A percentile compares a stretch with the other conserved stretches of the same genome.
Evolutionary conservation across 129 eudicot genomes (phyloP).

Genomic region (Artemisia tridentata): DNA sequence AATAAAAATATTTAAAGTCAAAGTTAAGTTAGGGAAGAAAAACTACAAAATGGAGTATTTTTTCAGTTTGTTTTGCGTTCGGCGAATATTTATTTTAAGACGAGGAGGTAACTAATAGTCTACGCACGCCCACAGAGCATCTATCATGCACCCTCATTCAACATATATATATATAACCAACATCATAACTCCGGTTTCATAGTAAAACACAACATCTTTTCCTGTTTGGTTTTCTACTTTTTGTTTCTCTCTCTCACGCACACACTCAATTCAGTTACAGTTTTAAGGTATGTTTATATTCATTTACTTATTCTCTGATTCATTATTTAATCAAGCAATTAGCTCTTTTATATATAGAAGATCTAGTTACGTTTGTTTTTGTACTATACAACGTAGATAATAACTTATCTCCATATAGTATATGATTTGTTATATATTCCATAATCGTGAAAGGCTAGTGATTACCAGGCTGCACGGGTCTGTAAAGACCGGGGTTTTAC

Average conservation of each 20-base stretch:
- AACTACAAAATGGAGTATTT: no score
- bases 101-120: no score
- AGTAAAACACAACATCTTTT: not conserved
- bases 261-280: not conserved
- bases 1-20: no score
- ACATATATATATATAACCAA: constrained; percentile 16
- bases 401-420: not conserved
- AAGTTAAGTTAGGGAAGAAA: no score
- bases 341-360: constrained; percentile 21
- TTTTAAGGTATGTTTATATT: constrained; percentile 12
- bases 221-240: not conserved
- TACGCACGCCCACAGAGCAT: not conserved
- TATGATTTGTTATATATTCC: not conserved
- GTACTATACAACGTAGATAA: not conserved
- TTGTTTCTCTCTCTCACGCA: constrained; percentile 7
- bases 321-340: not conserved
- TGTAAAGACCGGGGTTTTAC: no score
- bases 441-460: no score
- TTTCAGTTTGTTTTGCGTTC: no score
- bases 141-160: constrained; percentile 14
- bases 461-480: no score
- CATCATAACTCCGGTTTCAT: constrained; percentile 21
- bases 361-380: constrained; percentile 20
- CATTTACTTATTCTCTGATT: not conserved
- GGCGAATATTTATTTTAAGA: no score